phyloP scores from a whole-genome alignment of 2,329 filamentous ascomycete genomes.

The Ceratocystis harringtonii region DNA sequence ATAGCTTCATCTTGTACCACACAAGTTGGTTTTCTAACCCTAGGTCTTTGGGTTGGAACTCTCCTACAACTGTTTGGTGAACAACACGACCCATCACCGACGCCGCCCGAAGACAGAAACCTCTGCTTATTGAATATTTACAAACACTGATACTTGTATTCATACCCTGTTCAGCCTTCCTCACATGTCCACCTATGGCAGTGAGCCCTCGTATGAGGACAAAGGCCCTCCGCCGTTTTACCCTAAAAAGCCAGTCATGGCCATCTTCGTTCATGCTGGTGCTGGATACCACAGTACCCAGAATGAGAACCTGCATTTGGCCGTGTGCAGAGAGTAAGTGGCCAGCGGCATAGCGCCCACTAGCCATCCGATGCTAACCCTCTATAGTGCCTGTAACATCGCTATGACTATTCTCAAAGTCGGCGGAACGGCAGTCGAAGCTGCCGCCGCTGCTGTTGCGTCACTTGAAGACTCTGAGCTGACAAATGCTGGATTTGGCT shows the following conservation, averaged over 20 bases:
- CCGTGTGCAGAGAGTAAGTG: conserved; percentile 73
- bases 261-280: conserved; percentile 90
- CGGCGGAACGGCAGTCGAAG: conserved; percentile 70
- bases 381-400: conserved; percentile 12
- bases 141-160: conserved; percentile 3
- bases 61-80: not conserved
- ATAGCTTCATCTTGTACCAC: conserved; percentile 5
- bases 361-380: not conserved
- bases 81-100: not conserved
- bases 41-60: conserved; percentile 1
- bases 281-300: conserved; percentile 82
- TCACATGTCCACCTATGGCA: conserved; percentile 6
- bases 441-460: conserved; percentile 76
- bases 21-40: not conserved
- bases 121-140: conserved; percentile 1
- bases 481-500: conserved; percentile 91
- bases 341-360: conserved; percentile 24
- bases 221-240: not conserved
- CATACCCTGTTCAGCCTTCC: not conserved
- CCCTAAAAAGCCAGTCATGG: conserved; percentile 33
- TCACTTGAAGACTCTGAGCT: conserved; percentile 87
- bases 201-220: not conserved
- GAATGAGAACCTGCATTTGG: conserved; percentile 72
- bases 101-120: not conserved
- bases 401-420: conserved; percentile 42